Percentiles rank a stretch among this genome's conserved stretches.
Conservation (phyloP, 306 rosid species). For the Cicer judaicum region DNA sequence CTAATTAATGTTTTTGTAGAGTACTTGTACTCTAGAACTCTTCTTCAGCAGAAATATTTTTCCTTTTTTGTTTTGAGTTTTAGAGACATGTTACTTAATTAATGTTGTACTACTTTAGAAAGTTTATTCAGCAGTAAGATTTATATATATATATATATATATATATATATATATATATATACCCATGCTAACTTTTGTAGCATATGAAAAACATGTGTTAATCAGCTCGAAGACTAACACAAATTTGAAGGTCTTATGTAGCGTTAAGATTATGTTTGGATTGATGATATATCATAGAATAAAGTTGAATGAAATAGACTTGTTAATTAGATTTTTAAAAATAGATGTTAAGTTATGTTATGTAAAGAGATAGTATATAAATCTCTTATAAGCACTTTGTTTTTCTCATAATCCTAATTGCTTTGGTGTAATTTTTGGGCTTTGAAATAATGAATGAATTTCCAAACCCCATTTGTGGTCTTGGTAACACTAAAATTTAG, state of each 20-base stretch:
- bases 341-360: not conserved
- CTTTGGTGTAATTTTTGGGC: conserved; percentile 2
- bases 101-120: conserved; percentile 28
- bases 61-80: not conserved
- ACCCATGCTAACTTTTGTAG: conserved; percentile 28
- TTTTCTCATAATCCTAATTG: conserved; percentile 31
- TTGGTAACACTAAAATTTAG: conserved; percentile 9
- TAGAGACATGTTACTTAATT: not conserved
- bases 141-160: not conserved
- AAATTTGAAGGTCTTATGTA: conserved; percentile 40
- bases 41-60: not conserved
- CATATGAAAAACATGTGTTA: conserved; percentile 25
- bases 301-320: not conserved
- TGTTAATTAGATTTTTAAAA: not conserved
- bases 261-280: conserved; percentile 18
- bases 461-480: not conserved
- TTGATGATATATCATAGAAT: not conserved
- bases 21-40: conserved; percentile 3
- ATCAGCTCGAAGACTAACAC: conserved; percentile 40
- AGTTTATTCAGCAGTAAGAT: not conserved
- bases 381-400: conserved; percentile 20
- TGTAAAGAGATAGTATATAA: conserved; percentile 36
- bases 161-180: not conserved
- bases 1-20: not conserved
- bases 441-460: not conserved